Conservation (phyloP, 176 grass and related monocot genomes). For the Saccharum officinarum region DNA sequence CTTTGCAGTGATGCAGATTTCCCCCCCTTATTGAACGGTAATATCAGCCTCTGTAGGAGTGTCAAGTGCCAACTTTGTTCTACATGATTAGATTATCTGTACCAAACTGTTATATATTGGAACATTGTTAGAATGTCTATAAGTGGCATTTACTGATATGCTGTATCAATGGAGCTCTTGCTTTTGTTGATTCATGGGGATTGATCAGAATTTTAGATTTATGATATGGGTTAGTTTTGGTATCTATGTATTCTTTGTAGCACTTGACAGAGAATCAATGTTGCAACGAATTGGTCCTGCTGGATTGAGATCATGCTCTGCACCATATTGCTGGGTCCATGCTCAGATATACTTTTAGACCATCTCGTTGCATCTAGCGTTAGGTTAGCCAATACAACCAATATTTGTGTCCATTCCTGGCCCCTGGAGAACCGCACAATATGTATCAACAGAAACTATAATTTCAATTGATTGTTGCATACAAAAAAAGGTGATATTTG, state of each 20-base stretch:
- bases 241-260: background rate
- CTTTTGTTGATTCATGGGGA: background rate
- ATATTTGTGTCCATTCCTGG: constrained; percentile 9
- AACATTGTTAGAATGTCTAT: background rate
- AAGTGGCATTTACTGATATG: background rate
- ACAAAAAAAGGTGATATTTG: background rate
- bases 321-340: background rate
- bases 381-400: background rate
- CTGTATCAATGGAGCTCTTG: background rate
- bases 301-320: background rate
- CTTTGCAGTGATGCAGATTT: background rate
- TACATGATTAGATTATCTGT: background rate
- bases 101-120: background rate
- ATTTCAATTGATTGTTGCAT: background rate
- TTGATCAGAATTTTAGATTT: background rate
- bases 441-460: background rate
- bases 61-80: background rate
- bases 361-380: background rate
- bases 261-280: background rate
- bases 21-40: background rate
- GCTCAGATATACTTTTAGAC: background rate
- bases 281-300: background rate
- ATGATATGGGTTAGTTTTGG: background rate
- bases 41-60: background rate
- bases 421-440: background rate